Percentiles rank a stretch among this genome's conserved stretches.
Evolutionary conservation across 352 stramenopile genomes (phyloP).

Genomic region (Globisporangium mamillatum): DNA sequence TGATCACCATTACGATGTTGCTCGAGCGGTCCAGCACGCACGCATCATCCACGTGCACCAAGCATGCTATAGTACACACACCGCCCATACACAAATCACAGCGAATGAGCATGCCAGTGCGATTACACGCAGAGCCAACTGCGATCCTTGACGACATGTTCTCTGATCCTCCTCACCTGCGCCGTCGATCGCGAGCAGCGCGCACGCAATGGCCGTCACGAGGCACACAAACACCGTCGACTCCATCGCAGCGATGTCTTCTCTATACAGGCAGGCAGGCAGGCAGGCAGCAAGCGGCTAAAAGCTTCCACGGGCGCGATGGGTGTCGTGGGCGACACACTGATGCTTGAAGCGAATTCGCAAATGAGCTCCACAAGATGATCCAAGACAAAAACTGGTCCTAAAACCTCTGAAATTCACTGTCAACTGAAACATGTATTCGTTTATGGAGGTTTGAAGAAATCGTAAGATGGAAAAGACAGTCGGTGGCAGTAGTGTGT

Average conservation of each 20-base stretch:
- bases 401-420: neutral
- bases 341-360: neutral
- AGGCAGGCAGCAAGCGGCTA: neutral
- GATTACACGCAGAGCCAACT: neutral
- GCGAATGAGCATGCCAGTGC: neutral
- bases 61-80: slow-evolving; percentile 25
- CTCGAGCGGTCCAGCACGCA: slow-evolving; percentile 39
- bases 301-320: neutral
- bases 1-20: slow-evolving; percentile 65
- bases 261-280: neutral
- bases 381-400: neutral
- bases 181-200: slow-evolving; percentile 43
- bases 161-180: slow-evolving; percentile 21
- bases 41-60: slow-evolving; percentile 25
- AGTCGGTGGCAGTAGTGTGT: neutral
- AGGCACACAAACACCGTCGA: slow-evolving; percentile 57
- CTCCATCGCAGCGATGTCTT: slow-evolving; percentile 30
- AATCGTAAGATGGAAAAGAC: neutral
- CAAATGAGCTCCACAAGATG: neutral
- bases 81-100: neutral
- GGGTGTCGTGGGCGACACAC: too few relatives aligned
- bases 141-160: neutral
- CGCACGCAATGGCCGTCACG: slow-evolving; percentile 33
- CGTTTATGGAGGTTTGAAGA: neutral
- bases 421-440: neutral